Evolutionary conservation across 768 basidiomycete species (phyloP).

Genomic region (Rhizopogon sp.): DNA sequence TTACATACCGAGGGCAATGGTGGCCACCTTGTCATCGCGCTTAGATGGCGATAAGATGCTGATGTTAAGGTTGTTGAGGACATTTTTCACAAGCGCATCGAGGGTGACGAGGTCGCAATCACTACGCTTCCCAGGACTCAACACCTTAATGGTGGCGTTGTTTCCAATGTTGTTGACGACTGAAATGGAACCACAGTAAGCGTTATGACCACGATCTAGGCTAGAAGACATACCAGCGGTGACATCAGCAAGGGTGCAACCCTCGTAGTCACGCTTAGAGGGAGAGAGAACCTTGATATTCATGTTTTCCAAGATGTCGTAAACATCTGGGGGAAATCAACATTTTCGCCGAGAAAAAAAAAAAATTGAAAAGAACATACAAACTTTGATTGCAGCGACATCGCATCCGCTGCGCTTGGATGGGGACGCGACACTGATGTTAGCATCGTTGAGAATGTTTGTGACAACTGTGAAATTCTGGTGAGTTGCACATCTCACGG

Average conservation of each 20-base stretch:
- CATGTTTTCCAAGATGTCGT: not conserved
- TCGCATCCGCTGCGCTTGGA: not conserved
- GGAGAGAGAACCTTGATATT: not conserved
- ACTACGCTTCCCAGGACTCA: not conserved
- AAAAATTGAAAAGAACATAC: not conserved
- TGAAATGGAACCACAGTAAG: not conserved
- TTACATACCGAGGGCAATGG: not conserved
- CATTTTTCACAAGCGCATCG: not conserved
- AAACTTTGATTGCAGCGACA: not conserved
- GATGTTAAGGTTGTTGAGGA: not conserved
- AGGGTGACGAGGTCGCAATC: not conserved
- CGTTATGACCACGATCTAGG: too few species aligned
- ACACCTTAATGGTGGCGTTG: not conserved
- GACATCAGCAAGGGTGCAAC: not conserved
- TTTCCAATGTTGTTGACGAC: not conserved
- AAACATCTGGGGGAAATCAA: not conserved
- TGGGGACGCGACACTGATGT: not conserved
- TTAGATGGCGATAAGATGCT: not conserved
- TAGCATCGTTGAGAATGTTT: not conserved
- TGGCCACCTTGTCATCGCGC: accelerated
- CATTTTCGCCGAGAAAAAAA: not conserved
- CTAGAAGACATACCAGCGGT: not conserved
- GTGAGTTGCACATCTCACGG: not conserved
- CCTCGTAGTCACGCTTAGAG: not conserved
- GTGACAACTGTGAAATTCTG: not conserved